phyloP scores from a whole-genome alignment of 441 rosid species.

The Bocquillonia castaneifolia region DNA sequence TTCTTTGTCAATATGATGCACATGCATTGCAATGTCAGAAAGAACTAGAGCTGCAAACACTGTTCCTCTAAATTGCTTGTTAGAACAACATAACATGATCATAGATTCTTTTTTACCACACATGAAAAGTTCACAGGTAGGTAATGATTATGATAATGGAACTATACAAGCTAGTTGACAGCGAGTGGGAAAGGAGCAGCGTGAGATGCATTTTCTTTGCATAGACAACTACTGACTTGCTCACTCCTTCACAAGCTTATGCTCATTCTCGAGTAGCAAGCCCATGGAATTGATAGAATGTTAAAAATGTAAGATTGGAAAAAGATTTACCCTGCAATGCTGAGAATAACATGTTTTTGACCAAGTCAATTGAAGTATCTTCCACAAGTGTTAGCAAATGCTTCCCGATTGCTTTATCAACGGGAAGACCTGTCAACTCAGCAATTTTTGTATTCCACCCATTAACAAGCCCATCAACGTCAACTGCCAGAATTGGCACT shows the following conservation, averaged over 20 bases:
- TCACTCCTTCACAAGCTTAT: not conserved
- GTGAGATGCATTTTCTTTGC: not conserved
- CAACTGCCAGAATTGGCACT: conserved; percentile 86
- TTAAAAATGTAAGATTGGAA: conserved; percentile 11
- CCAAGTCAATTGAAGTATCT: conserved; percentile 65
- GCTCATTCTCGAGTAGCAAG: not conserved
- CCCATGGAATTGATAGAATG: not conserved
- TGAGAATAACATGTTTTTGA: conserved; percentile 57
- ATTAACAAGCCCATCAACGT: conserved; percentile 75
- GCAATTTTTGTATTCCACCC: conserved; percentile 94
- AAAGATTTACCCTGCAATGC: conserved; percentile 69
- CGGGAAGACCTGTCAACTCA: conserved; percentile 75
- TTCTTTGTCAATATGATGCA: not conserved
- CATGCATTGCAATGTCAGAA: not conserved
- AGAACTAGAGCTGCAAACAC: not conserved
- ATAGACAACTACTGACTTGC: not conserved
- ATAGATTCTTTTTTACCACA: not conserved
- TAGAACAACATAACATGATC: not conserved
- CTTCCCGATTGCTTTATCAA: conserved; percentile 81
- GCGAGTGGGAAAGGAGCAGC: not conserved
- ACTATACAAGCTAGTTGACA: not conserved
- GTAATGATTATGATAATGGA: not conserved
- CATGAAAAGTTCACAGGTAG: not conserved
- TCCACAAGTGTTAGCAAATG: conserved; percentile 75
- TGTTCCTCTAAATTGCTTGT: not conserved